Evolutionary conservation across 768 basidiomycete genomes (phyloP).

Genomic region (Hypsizygus marmoreus): DNA sequence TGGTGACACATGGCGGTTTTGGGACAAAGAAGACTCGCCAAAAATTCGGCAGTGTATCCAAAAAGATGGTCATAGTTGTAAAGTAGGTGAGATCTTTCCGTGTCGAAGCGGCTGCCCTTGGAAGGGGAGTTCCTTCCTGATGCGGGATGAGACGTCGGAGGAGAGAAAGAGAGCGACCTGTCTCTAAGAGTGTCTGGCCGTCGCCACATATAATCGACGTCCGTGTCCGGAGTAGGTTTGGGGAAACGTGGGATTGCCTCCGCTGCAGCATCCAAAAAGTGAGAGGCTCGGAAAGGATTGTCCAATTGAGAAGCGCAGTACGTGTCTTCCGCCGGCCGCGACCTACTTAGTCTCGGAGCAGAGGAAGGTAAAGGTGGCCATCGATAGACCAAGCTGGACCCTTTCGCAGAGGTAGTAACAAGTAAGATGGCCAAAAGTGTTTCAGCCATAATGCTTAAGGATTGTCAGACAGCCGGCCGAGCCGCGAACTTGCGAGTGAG

Average conservation of each 20-base stretch:
- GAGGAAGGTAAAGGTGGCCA: slow-evolving; percentile 79
- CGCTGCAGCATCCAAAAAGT: slow-evolving; percentile 40
- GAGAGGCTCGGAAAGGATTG: slow-evolving; percentile 74
- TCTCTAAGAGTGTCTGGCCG: slow-evolving; percentile 50
- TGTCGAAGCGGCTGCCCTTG: slow-evolving; percentile 41
- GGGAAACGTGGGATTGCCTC: slow-evolving; percentile 22
- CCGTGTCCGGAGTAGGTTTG: slow-evolving; percentile 25
- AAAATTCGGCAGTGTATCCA: slow-evolving; percentile 77
- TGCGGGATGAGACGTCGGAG: slow-evolving; percentile 43
- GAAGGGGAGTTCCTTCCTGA: slow-evolving; percentile 56
- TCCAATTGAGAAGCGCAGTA: slow-evolving; percentile 56
- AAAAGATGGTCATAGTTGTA: slow-evolving; percentile 72
- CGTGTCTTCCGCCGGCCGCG: slow-evolving; percentile 48
- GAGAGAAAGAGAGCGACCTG: slow-evolving; percentile 54
- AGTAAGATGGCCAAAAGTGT: slow-evolving; percentile 80
- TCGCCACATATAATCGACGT: slow-evolving; percentile 66
- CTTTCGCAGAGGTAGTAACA: slow-evolving; percentile 83
- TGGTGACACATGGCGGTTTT: slow-evolving; percentile 83
- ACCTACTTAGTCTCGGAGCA: slow-evolving; percentile 70
- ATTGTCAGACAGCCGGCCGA: no score
- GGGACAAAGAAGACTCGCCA: slow-evolving; percentile 82
- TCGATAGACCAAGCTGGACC: slow-evolving; percentile 75
- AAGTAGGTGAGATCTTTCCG: slow-evolving; percentile 33
- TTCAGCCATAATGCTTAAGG: no score
- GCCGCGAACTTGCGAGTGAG: no score